A percentile compares a stretch with the other conserved stretches of the same genome.
phyloP scores from a whole-genome alignment of 2,329 filamentous ascomycete genomes.

The Cercospora sesami region DNA sequence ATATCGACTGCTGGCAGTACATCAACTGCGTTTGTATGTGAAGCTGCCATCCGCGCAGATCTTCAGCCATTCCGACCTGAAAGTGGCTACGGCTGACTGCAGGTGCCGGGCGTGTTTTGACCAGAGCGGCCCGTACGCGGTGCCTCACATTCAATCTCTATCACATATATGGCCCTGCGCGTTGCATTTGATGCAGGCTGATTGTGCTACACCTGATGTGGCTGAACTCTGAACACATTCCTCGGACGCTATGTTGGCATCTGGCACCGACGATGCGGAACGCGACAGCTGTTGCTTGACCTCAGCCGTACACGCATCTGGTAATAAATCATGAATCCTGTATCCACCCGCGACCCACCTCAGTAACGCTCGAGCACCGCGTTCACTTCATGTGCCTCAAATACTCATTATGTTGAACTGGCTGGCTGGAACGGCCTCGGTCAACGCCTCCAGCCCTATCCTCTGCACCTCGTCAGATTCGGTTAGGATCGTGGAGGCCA shows the following conservation, averaged over 20 bases:
- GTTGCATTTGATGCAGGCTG: not conserved
- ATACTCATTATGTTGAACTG: not conserved
- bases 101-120: not conserved
- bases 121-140: not conserved
- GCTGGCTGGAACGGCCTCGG: not conserved
- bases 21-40: not conserved
- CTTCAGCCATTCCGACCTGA: not conserved
- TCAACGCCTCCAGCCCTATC: not conserved
- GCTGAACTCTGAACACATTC: not conserved
- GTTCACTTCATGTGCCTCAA: not conserved
- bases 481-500: not conserved
- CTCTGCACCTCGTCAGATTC: not conserved
- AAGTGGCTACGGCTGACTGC: not conserved
- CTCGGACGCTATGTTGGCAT: not conserved
- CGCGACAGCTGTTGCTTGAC: constrained; percentile 2
- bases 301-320: constrained; percentile 6
- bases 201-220: not conserved
- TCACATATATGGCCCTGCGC: not conserved
- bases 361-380: not conserved
- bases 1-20: not conserved
- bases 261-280: not conserved
- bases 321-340: not conserved
- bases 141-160: not conserved
- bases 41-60: not conserved
- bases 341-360: not conserved